Base-by-base conservation (phyloP, 129 eudicot genomes). In the Sambucus nigra region DNA sequence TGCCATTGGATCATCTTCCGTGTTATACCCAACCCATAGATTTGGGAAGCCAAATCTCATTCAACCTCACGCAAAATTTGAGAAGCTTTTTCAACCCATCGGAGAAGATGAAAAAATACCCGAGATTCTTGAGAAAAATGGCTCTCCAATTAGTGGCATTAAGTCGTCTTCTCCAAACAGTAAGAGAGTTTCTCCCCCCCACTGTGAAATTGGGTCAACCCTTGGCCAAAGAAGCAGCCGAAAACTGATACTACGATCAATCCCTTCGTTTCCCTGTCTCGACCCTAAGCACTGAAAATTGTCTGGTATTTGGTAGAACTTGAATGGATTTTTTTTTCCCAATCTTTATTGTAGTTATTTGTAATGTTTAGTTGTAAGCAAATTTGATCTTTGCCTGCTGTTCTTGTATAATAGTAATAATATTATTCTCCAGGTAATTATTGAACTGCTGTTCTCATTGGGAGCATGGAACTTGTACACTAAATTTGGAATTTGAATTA, bases 171-270 rank as follows among this genome's bases (percentile, higher is more conserved):
- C 99, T 46, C 99, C 99, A 8, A 91, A 82, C 60, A 68, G 83
- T 51, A 91, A 91, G 80, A 77, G 99, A 62, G 94, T 91, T 45
- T 85, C 99, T 24, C 86, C 99, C 29, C 98, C 97, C 52, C 94
- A 73, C 52, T 64, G 69, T 3, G 54, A 63, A 56, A 56, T 64
- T n/a, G 79, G 76, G 19, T 20, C 54, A 26, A 65, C 77, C 2
- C 76, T 83, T 12, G 73, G 84, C 10, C 80, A 67, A 61, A 76
- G 89, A 67, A 81, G 88, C 84, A 82, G 82, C 74, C 67, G 99
- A 62, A 92, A 86, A 75, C 61, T 92, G 71, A 86, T 86, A 23
- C 82, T 92, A 53, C 79, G 74, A 51, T 92, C 99, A 5, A 86
- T 92, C 51, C 96, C 99, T 42, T 83, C 95, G n/a, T 80, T 86